Base-by-base conservation (phyloP, 2,329 filamentous ascomycete species). In the Venturia effusa region DNA sequence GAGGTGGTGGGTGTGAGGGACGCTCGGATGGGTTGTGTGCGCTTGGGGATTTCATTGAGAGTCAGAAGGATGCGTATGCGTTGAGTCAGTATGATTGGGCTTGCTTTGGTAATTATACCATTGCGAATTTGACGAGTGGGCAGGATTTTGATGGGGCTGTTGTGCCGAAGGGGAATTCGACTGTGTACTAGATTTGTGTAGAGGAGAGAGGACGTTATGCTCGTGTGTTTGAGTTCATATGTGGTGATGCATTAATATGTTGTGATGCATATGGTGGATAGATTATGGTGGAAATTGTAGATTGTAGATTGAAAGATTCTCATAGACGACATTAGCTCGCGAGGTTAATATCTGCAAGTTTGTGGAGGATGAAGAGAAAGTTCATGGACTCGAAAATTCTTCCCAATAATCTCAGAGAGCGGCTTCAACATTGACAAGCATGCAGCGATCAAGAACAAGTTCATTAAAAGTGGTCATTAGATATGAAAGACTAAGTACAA, bases 41-140 rank as follows among this genome's bases (percentile, higher is more conserved):
- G 3, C 66, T 81, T 67, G 67, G 71, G 8, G 69, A 70, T 10
- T 81, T 81, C 66, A 45, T 81, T 1, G 68, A 69, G 8, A 78
- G 75, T 66, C 78, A 80, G 69, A 68, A 71, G 27, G 69, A 74
- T 57, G 71, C 74, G 8, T 72, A 73, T 59, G 69, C 71, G 54
- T 61, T 77, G 66, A 74, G 75, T 34, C 80, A 81, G 66, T 81
- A 80, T 69, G 70, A 79, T 17, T 80, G 75, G 66, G 77, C 75
- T 43, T 81, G 79, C 69, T 80, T 79, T 67, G 78, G 73, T 1
- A 80, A 81, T 66, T 81, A 80, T 66, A 78, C 76, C 1, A 67
- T 80, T 48, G 61, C 66, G 1, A 71, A 75, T 61, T 70, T 74
- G 1, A 72, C 70, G 4, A 75, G 72, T 65, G 75, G 73, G 0